phyloP scores from a whole-genome alignment of 2,329 filamentous ascomycete species.

The Monilinia laxa region DNA sequence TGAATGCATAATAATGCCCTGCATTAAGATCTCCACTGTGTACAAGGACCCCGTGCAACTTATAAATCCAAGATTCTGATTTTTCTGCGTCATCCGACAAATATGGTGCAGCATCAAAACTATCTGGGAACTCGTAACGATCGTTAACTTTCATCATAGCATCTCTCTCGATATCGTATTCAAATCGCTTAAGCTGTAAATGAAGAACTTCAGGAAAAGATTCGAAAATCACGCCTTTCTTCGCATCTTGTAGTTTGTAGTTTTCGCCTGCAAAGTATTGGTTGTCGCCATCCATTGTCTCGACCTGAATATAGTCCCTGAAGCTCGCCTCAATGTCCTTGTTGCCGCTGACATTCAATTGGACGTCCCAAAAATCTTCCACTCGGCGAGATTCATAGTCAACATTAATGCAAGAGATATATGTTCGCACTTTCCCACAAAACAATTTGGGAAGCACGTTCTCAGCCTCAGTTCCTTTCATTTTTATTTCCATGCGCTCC shows the following conservation, averaged over 20 bases:
- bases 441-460: constrained; percentile 89
- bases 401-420: constrained; percentile 98
- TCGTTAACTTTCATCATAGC: constrained; percentile 99
- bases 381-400: constrained; percentile 93
- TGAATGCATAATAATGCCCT: constrained; percentile 95
- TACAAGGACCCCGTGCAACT: constrained; percentile 91
- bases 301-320: constrained; percentile 92
- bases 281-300: constrained; percentile 96
- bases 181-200: constrained; percentile 93
- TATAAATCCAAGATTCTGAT: constrained; percentile 87
- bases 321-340: constrained; percentile 93
- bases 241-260: constrained; percentile 90
- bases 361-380: constrained; percentile 99
- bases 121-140: constrained; percentile 83
- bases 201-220: constrained; percentile 93
- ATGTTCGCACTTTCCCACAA: constrained; percentile 97
- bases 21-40: constrained; percentile 97
- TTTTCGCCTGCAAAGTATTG: constrained; percentile 93
- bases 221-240: constrained; percentile 97
- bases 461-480: constrained; percentile 94
- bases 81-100: constrained; percentile 81
- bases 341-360: constrained; percentile 94
- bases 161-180: constrained; percentile 94
- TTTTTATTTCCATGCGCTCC: constrained; percentile 94
- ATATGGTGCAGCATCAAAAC: constrained; percentile 82